A percentile compares a stretch with the other conserved stretches of the same genome.
Evolutionary conservation across 2,329 filamentous ascomycete species (phyloP).

Genomic region (Cyclaneusma minus): DNA sequence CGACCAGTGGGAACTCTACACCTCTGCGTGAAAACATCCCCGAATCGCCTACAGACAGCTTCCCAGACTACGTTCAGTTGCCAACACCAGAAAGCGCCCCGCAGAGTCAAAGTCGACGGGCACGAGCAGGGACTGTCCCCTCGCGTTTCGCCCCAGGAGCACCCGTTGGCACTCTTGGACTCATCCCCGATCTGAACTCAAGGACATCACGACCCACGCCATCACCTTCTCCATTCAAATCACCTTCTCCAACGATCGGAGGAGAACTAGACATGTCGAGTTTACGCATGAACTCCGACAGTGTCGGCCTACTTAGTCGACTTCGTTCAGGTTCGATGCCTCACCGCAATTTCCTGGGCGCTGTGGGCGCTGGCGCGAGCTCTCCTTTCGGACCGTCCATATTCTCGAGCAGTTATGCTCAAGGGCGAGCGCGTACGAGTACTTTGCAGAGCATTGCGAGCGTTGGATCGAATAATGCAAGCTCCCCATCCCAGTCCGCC

Average conservation of each 20-base stretch:
- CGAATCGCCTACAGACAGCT: constrained; percentile 90
- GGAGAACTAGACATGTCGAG: constrained; percentile 25
- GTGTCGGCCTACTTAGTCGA: constrained; percentile 65
- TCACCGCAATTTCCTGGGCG: constrained; percentile 56
- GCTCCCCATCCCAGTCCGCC: constrained; percentile 72
- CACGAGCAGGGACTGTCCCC: constrained; percentile 88
- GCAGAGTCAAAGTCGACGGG: constrained; percentile 55
- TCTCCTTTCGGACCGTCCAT: constrained; percentile 78
- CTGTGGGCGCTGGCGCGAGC: constrained; percentile 31
- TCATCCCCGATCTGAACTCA: constrained; percentile 39
- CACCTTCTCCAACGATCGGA: constrained; percentile 40
- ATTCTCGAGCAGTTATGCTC: constrained; percentile 76
- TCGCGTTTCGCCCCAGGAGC: constrained; percentile 78
- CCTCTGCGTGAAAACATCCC: constrained; percentile 94
- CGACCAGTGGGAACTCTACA: constrained; percentile 90
- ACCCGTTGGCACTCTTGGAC: constrained; percentile 34
- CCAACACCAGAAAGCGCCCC: constrained; percentile 50
- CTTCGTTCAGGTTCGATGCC: constrained; percentile 89
- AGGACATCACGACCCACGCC: constrained; percentile 78
- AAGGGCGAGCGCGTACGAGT: constrained; percentile 65
- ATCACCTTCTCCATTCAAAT: constrained; percentile 75
- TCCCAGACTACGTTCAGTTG: constrained; percentile 72
- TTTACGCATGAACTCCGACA: constrained; percentile 34
- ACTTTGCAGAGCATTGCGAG: constrained; percentile 74
- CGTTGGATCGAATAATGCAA: constrained; percentile 78